These are phyloP conservation scores for Chlorella sp. DNA, from an alignment of 139 green algal species.

Conservation along the genomic window DNA sequence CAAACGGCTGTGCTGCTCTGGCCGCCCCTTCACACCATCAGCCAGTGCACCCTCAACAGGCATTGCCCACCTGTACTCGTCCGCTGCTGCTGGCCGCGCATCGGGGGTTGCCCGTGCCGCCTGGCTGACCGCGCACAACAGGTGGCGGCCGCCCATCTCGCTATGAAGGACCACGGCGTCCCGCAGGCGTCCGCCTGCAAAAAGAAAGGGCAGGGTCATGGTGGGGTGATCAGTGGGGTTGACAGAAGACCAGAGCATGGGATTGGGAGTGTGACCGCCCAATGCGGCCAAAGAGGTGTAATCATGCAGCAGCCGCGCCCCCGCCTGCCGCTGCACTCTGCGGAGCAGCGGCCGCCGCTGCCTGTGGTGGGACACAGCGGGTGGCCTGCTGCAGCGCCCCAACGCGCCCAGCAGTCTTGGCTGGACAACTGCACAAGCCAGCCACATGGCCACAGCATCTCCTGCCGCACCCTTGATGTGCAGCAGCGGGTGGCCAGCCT, in stretches of 20 bases:
- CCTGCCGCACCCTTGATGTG: constrained; percentile 36
- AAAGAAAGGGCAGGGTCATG: not conserved
- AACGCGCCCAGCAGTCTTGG: too few species aligned
- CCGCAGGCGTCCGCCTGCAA: constrained; percentile 38
- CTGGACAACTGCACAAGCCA: too few species aligned
- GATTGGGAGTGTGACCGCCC: too few species aligned
- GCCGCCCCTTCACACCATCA: not conserved
- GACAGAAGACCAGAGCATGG: too few species aligned
- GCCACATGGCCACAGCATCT: too few species aligned
- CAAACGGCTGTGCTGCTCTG: too few species aligned
- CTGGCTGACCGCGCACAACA: constrained; percentile 46
- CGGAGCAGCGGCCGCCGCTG: constrained; percentile 2
- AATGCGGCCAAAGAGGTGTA: not conserved
- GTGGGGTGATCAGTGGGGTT: not conserved
- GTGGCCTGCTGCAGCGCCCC: too few species aligned
- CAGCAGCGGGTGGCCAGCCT: constrained; percentile 58
- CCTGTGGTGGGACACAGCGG: not conserved
- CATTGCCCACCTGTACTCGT: constrained; percentile 27
- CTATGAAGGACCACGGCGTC: constrained; percentile 52
- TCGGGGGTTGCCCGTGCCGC: not conserved
- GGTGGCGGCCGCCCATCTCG: constrained; percentile 24
- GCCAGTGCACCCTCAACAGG: too few species aligned
- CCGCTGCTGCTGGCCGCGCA: constrained; percentile 5
- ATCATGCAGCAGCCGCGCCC: constrained; percentile 8
- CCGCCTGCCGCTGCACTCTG: not conserved